Evolutionary conservation across 2,329 filamentous ascomycete species (phyloP).

Genomic region (Chaetomium olivaceum): DNA sequence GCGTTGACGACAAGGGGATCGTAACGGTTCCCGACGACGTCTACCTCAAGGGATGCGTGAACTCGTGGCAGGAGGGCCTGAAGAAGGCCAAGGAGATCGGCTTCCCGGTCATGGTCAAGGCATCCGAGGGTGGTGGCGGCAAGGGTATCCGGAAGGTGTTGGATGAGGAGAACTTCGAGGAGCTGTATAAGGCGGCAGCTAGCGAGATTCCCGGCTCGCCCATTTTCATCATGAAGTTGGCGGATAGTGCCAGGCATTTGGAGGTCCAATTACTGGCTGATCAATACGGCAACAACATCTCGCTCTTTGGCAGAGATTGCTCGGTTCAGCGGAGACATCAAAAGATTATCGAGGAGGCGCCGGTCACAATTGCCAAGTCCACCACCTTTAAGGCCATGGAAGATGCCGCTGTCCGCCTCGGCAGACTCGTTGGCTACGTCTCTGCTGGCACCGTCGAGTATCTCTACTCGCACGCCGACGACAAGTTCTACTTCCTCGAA

Average conservation of each 20-base stretch:
- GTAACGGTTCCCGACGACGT: constrained; percentile 86
- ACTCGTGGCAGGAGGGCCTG: constrained; percentile 86
- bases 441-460: constrained; percentile 99
- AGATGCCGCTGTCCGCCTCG: constrained; percentile 89
- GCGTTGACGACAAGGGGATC: constrained; percentile 77
- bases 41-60: constrained; percentile 89
- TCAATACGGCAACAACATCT: constrained; percentile 99
- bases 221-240: constrained; percentile 99
- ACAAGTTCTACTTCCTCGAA: constrained; percentile 99
- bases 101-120: constrained; percentile 99
- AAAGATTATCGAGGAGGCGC: constrained; percentile 99
- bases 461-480: constrained; percentile 94
- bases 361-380: constrained; percentile 90
- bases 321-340: constrained; percentile 98
- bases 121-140: constrained; percentile 97
- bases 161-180: constrained; percentile 78
- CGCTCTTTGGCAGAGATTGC: constrained; percentile 96
- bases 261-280: constrained; percentile 97
- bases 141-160: constrained; percentile 98
- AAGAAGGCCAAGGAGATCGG: constrained; percentile 85
- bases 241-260: constrained; percentile 92
- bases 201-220: constrained; percentile 97
- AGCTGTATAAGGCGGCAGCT: constrained; percentile 90
- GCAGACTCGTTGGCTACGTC: constrained; percentile 93
- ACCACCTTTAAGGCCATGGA: constrained; percentile 95